Conservation (phyloP, 164 flowering plant genomes). For the Vitis riparia region DNA sequence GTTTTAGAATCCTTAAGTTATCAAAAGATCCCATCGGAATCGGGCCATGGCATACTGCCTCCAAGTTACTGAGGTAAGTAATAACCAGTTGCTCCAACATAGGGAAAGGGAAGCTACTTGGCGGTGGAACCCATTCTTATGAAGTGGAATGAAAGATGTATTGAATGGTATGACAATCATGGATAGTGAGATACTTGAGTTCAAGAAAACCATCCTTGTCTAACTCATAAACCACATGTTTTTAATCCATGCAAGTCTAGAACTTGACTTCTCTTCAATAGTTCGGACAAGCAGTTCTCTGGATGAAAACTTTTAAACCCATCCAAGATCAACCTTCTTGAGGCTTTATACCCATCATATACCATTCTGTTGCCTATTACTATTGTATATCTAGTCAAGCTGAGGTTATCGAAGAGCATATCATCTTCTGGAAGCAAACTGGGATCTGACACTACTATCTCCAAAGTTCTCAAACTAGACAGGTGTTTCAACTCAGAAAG, state of each 20-base stretch:
- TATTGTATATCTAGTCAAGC: neutral
- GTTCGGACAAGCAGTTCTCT: neutral
- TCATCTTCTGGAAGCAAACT: neutral
- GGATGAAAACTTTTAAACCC: neutral
- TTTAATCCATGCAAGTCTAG: too few relatives aligned
- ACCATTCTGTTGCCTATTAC: slow-evolving; percentile 6
- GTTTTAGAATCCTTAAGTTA: too few relatives aligned
- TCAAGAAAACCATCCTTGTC: neutral
- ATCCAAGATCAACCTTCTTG: neutral
- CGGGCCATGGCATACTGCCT: too few relatives aligned
- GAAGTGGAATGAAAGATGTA: neutral
- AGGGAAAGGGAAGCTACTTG: neutral
- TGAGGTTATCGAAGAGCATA: neutral
- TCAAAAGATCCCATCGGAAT: too few relatives aligned
- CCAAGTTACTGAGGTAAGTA: too few relatives aligned
- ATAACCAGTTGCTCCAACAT: slow-evolving; percentile 11
- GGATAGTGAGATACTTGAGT: slow-evolving; percentile 11
- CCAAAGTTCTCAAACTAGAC: neutral
- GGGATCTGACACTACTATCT: neutral
- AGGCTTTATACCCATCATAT: neutral
- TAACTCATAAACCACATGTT: too few relatives aligned
- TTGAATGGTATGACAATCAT: neutral
- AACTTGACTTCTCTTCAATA: slow-evolving; percentile 5
- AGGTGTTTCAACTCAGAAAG: too few relatives aligned
- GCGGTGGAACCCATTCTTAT: neutral